Evolutionary conservation across 495 filamentous ascomycete species (phyloP).

Genomic region (Talaromyces ruber): DNA sequence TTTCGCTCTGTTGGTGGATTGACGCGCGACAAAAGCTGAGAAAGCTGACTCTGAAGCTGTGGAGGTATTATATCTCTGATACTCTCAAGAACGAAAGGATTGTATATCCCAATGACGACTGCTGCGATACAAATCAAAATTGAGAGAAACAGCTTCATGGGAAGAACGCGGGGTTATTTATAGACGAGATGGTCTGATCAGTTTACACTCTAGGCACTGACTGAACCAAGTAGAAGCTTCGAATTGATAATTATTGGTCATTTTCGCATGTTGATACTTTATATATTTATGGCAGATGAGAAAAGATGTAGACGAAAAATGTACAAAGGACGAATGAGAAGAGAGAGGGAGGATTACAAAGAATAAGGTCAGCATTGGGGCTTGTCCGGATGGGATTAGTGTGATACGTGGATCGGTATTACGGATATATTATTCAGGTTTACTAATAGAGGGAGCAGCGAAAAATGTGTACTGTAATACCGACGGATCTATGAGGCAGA

Average conservation of each 20-base stretch:
- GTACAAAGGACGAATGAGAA: neutral
- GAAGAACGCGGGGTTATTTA: constrained; percentile 21
- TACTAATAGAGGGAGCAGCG: neutral
- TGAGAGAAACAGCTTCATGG: constrained; percentile 36
- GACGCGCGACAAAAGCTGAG: neutral
- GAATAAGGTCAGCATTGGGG: constrained; percentile 5
- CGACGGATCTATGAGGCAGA: neutral
- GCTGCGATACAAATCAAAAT: constrained; percentile 37
- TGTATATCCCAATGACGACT: constrained; percentile 22
- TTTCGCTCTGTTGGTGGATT: neutral
- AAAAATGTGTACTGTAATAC: neutral
- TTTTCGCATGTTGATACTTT: neutral
- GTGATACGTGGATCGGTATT: constrained; percentile 4
- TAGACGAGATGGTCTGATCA: constrained; percentile 9
- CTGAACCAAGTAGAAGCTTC: constrained; percentile 20
- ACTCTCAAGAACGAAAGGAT: constrained; percentile 2
- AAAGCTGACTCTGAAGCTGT: neutral
- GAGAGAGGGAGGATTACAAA: constrained; percentile 6
- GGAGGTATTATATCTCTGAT: neutral
- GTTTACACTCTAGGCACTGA: neutral
- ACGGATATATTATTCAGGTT: constrained; percentile 4
- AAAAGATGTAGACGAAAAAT: neutral
- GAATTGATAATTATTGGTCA: neutral
- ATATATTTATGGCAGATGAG: neutral
- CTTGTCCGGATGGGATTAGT: neutral